Conservation (phyloP, 2,329 filamentous ascomycete species). For the Neofusicoccum cordaticola region DNA sequence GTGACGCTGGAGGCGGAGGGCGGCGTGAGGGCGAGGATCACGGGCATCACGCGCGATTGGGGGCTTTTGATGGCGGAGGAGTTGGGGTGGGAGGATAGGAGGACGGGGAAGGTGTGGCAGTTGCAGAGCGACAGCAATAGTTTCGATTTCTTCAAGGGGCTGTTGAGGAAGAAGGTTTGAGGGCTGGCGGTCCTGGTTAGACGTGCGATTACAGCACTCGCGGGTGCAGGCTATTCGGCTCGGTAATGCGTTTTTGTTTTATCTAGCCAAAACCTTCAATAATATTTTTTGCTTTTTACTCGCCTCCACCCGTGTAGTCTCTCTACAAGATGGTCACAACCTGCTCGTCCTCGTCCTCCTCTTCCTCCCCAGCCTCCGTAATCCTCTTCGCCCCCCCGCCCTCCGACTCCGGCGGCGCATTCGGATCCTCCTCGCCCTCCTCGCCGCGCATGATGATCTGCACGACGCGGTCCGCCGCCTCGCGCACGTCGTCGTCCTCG, state of each 20-base stretch:
- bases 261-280: neutral
- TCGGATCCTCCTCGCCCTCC: conserved; percentile 51
- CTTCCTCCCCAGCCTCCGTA: conserved; percentile 27
- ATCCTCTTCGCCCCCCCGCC: conserved; percentile 29
- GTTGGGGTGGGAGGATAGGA: conserved; percentile 66
- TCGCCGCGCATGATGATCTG: conserved; percentile 85
- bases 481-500: conserved; percentile 74
- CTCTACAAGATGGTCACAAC: conserved; percentile 29
- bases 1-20: conserved; percentile 78
- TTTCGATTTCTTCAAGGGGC: conserved; percentile 92
- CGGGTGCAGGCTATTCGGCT: too few species aligned
- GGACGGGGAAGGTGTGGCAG: conserved; percentile 75
- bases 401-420: conserved; percentile 19
- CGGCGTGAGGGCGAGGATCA: conserved; percentile 69
- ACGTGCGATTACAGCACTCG: too few species aligned
- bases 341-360: conserved; percentile 30
- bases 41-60: conserved; percentile 90
- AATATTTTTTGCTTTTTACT: neutral
- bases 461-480: conserved; percentile 84
- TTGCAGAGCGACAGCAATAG: conserved; percentile 97
- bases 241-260: neutral
- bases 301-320: neutral
- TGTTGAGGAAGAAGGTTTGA: conserved; percentile 75
- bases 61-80: conserved; percentile 84
- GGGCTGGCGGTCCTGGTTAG: too few species aligned